Evolutionary conservation across 2,329 filamentous ascomycete species (phyloP), one percentile per base, ranked within the genome.

Genomic region (Colletotrichum incanum): DNA sequence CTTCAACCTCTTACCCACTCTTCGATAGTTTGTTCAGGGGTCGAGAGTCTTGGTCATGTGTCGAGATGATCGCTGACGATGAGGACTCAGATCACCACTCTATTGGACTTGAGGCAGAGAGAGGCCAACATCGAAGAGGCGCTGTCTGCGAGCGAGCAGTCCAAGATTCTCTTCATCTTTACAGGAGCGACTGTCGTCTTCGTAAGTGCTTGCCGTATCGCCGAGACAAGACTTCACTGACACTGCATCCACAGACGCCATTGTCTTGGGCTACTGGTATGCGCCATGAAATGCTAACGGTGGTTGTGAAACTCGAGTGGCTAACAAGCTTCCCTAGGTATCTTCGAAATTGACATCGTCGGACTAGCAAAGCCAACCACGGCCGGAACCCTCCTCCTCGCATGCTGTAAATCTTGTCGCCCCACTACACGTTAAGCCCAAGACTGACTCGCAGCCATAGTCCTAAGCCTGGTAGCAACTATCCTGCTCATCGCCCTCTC

Each of bases 161-260:
- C 73, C 58, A 75, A 75, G 62, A 75, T 75, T 16, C 72, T 75
- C 2, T 75, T 75, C 73, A 75, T 75, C 47, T 75, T 75, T 4
- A 75, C 73, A 0, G 73, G 73, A 0, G 73, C 73, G 0, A 75
- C 73, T 0, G 73, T 75, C 0, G 73, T 75, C 0, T 75, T 74
- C 20, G 73, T 74, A 47, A 58, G 71, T 65, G 5, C 2, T 37
- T 14, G 0, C 16, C 3, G 3, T 2, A 16, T 7, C 8, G 12
- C 8, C 16, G n/a, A 7, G 1, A 2, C 7, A 26, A 2, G 47
- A 18, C 20, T 28, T 34, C n/a, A 6, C 43, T 72, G 14, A 69
- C 45, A 8, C 9, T 2, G 1, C 14, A 16, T n/a, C 31, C 5
- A 0, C 3, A 74, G 73, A 50, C 73, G 1, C 73, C 73, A 0